A percentile compares a stretch with the other conserved stretches of the same genome.
Conservation (phyloP, 2,329 filamentous ascomycete species). For the Neurospora crassa region DNA sequence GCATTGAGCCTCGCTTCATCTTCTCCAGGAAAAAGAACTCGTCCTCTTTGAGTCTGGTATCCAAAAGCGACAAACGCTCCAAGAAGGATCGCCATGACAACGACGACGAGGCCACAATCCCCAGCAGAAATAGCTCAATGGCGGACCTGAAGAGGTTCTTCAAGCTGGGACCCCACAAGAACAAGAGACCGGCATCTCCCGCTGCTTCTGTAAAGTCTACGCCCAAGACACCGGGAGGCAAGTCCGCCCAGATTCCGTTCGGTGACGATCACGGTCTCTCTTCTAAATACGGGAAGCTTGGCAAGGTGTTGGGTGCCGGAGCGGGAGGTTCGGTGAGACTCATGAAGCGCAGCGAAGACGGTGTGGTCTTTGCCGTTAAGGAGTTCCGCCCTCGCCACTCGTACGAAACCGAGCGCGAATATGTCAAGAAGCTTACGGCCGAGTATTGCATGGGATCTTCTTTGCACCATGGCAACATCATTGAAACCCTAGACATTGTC, state of each 20-base stretch:
- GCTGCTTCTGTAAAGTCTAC: conserved; percentile 43
- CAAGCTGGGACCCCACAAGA: conserved; percentile 62
- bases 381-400: conserved; percentile 88
- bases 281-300: conserved; percentile 92
- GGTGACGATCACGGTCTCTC: conserved; percentile 85
- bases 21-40: conserved; percentile 64
- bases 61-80: conserved; percentile 39
- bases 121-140: conserved; percentile 69
- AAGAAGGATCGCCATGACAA: conserved; percentile 34
- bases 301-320: conserved; percentile 85
- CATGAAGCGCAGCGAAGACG: conserved; percentile 88
- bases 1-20: conserved; percentile 72
- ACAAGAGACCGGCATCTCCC: conserved; percentile 57
- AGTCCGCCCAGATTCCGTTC: conserved; percentile 67
- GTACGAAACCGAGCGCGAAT: conserved; percentile 90
- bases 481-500: conserved; percentile 93
- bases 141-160: conserved; percentile 95
- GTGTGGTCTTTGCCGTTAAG: conserved; percentile 92
- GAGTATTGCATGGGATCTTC: conserved; percentile 98
- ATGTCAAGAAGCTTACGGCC: conserved; percentile 95
- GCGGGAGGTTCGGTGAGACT: conserved; percentile 89
- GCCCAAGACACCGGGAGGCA: conserved; percentile 36
- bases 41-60: conserved; percentile 38
- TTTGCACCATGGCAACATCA: conserved; percentile 94
- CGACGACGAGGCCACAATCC: conserved; percentile 33